Conservation (phyloP, 2,329 filamentous ascomycete species). For the Fusarium metavorans region DNA sequence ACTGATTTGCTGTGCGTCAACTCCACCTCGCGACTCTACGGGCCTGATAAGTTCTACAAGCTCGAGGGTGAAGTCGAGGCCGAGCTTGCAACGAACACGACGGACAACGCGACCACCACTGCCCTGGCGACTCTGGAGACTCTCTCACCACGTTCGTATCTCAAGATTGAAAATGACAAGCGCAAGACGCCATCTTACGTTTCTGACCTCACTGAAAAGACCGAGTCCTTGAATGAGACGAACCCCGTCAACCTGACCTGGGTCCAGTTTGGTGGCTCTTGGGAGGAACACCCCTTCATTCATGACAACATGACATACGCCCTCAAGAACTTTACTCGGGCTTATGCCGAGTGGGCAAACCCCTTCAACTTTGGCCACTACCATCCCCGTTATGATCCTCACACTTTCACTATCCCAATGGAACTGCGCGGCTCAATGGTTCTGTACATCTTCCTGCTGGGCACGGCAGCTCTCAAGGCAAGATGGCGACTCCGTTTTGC, state of each 20-base stretch:
- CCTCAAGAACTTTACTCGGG: slow-evolving; percentile 52
- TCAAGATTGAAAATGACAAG: slow-evolving; percentile 2
- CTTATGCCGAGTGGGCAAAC: slow-evolving; percentile 55
- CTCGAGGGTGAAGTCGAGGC: slow-evolving; percentile 36
- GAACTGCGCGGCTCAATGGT: slow-evolving; percentile 56
- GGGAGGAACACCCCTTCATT: slow-evolving; percentile 56
- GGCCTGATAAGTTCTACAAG: slow-evolving; percentile 47
- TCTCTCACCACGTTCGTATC: slow-evolving; percentile 7
- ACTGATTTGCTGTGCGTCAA: slow-evolving; percentile 51
- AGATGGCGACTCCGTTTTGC: slow-evolving; percentile 50
- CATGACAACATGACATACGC: slow-evolving; percentile 54
- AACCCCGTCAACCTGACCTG: slow-evolving; percentile 48
- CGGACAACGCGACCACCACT: slow-evolving; percentile 1
- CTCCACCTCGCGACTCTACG: slow-evolving; percentile 43
- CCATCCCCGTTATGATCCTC: slow-evolving; percentile 55
- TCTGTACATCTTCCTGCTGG: slow-evolving; percentile 55
- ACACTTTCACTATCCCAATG: slow-evolving; percentile 57
- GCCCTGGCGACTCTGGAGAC: not conserved
- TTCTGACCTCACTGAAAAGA: not conserved
- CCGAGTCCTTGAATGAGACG: slow-evolving; percentile 42
- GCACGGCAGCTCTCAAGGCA: slow-evolving; percentile 51
- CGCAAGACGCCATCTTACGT: not conserved
- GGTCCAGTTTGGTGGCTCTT: slow-evolving; percentile 55
- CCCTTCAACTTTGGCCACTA: slow-evolving; percentile 55
- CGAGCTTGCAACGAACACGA: slow-evolving; percentile 25